Conservation (phyloP, 1,139 yeast species). For the Pichia sp. region DNA sequence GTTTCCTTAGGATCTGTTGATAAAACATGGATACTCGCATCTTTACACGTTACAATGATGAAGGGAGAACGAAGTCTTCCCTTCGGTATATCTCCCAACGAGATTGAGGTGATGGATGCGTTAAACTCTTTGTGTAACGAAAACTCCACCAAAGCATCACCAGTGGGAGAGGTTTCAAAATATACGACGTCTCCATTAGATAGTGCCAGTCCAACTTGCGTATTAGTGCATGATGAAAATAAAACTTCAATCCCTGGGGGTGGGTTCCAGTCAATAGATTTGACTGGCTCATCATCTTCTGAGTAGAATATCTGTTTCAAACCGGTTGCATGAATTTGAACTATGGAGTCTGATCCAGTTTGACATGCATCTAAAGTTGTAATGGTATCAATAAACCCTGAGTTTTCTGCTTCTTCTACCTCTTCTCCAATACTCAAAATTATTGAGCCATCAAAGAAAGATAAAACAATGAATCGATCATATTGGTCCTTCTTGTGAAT, state of each 20-base stretch:
- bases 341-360: slow-evolving; percentile 58
- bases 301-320: slow-evolving; percentile 54
- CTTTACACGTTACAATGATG: slow-evolving; percentile 68
- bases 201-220: slow-evolving; percentile 67
- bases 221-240: slow-evolving; percentile 56
- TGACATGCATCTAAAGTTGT: slow-evolving; percentile 69
- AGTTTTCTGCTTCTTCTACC: slow-evolving; percentile 70
- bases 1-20: slow-evolving; percentile 63
- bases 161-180: slow-evolving; percentile 56
- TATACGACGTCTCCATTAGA: slow-evolving; percentile 75
- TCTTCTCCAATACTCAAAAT: slow-evolving; percentile 75
- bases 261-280: slow-evolving; percentile 69
- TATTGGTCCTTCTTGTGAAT: slow-evolving; percentile 39
- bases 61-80: slow-evolving; percentile 50
- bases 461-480: slow-evolving; percentile 64
- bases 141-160: slow-evolving; percentile 67
- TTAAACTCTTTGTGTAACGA: slow-evolving; percentile 57
- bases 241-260: slow-evolving; percentile 71
- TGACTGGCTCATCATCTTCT: slow-evolving; percentile 27
- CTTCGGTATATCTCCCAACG: slow-evolving; percentile 50
- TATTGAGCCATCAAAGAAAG: slow-evolving; percentile 65
- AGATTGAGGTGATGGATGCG: slow-evolving; percentile 48
- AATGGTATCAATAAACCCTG: slow-evolving; percentile 53
- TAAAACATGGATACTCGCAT: slow-evolving; percentile 64
- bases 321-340: slow-evolving; percentile 75